Evolutionary conservation across 768 basidiomycete species (phyloP).

Genomic region (Sporobolomyces phaffii): DNA sequence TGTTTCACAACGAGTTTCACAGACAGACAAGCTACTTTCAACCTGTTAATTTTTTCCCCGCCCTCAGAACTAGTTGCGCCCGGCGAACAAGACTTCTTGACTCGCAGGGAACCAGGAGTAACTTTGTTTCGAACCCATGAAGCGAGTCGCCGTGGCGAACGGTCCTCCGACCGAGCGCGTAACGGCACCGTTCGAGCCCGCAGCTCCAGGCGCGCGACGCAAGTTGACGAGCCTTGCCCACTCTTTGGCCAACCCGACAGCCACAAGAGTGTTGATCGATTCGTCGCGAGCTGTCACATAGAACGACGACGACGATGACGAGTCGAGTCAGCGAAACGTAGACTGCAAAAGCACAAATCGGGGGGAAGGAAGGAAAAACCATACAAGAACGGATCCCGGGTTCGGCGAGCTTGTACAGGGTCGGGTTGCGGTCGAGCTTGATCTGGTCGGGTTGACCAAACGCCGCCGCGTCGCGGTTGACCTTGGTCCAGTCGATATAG

Average conservation of each 20-base stretch:
- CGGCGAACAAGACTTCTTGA: neutral
- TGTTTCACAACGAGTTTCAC: too few species aligned
- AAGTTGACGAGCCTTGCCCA: neutral
- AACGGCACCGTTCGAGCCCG: constrained; percentile 1
- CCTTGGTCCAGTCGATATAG: constrained; percentile 6
- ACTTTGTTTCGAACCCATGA: neutral
- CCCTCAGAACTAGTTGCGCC: too few species aligned
- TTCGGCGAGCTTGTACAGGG: constrained; percentile 6
- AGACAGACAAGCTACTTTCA: too few species aligned
- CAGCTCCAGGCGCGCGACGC: neutral
- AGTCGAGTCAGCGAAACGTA: neutral
- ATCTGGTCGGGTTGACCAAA: constrained; percentile 6
- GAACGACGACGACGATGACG: neutral
- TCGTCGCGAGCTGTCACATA: constrained; percentile 4
- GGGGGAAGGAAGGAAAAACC: neutral
- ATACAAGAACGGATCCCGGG: constrained; percentile 2
- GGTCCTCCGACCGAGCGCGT: neutral
- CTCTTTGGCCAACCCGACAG: neutral
- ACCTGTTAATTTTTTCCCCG: too few species aligned
- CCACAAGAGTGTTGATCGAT: constrained; percentile 6
- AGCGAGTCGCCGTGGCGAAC: neutral
- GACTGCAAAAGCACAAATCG: neutral
- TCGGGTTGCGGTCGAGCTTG: neutral
- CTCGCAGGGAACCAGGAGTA: neutral
- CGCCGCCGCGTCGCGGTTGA: constrained; percentile 2